These are phyloP conservation scores for Neocatenulostroma microsporum DNA, from an alignment of 2,329 filamentous ascomycete species.

Conservation along the genomic window DNA sequence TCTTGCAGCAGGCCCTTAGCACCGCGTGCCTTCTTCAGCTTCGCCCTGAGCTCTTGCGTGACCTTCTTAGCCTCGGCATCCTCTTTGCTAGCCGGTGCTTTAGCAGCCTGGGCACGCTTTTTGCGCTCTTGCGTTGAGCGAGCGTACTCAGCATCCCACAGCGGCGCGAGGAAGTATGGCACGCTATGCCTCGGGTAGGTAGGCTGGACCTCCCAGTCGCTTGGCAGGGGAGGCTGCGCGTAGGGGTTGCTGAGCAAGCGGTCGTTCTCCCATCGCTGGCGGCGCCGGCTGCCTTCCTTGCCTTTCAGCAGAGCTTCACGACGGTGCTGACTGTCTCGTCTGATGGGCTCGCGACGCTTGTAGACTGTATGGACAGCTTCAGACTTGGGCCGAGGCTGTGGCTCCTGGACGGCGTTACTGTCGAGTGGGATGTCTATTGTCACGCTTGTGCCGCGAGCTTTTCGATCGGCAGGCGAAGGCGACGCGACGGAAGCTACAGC, in stretches of 20 bases:
- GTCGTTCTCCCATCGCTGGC: conserved; percentile 94
- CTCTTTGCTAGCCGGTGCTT: conserved; percentile 43
- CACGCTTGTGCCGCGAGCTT: conserved; percentile 48
- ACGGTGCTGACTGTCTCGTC: conserved; percentile 55
- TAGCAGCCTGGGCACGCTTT: conserved; percentile 36
- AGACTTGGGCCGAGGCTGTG: conserved; percentile 16
- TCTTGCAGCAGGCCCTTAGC: conserved; percentile 73
- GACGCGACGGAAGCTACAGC: conserved; percentile 34
- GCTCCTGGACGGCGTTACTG: conserved; percentile 44
- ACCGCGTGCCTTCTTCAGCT: conserved; percentile 69
- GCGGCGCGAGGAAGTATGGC: conserved; percentile 80
- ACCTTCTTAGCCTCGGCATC: conserved; percentile 47
- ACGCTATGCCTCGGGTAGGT: conserved; percentile 71
- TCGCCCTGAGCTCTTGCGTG: conserved; percentile 70
- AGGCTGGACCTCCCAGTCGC: conserved; percentile 75
- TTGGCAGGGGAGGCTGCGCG: conserved; percentile 69
- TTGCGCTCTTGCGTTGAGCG: conserved; percentile 26
- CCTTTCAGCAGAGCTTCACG: conserved; percentile 77
- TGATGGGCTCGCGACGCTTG: conserved; percentile 47
- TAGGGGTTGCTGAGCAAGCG: conserved; percentile 80
- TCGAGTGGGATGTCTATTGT: conserved; percentile 71
- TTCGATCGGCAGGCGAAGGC: conserved; percentile 18
- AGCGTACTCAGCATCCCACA: conserved; percentile 62
- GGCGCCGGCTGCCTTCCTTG: conserved; percentile 78
- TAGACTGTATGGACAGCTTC: conserved; percentile 31